Percentiles rank a stretch among this genome's conserved stretches.
Conservation (phyloP, 257 asterid species). For the Solanum chiquidenum region DNA sequence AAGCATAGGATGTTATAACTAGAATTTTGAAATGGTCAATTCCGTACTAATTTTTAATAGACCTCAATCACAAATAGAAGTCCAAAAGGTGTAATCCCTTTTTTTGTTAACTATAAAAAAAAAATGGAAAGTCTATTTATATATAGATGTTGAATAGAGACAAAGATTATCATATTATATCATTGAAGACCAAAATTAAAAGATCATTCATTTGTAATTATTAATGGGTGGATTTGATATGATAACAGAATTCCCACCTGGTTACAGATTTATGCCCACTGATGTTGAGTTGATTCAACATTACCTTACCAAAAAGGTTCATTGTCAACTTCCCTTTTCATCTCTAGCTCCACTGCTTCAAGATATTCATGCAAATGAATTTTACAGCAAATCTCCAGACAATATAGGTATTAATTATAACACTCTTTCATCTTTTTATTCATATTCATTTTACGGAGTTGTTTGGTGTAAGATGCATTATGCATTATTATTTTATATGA, state of each 20-base stretch:
- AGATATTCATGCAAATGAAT: slow-evolving; percentile 3
- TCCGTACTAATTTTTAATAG: not conserved
- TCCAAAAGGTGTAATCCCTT: not conserved
- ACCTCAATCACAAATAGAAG: not conserved
- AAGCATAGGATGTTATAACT: not conserved
- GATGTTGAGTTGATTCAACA: slow-evolving; percentile 12
- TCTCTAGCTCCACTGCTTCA: not conserved
- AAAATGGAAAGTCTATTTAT: too few species aligned
- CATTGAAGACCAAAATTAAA: too few species aligned
- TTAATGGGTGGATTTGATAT: not conserved
- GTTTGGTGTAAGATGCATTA: too few species aligned
- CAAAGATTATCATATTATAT: too few species aligned
- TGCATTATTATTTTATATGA: too few species aligned
- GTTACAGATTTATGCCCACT: slow-evolving; percentile 21
- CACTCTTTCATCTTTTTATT: not conserved
- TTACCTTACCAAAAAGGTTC: slow-evolving; percentile 11
- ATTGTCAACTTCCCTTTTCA: not conserved
- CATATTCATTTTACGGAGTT: not conserved
- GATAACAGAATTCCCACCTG: slow-evolving; percentile 1
- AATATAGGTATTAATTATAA: slow-evolving; percentile 1
- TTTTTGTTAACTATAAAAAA: not conserved
- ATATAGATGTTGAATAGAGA: not conserved
- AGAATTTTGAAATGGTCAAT: not conserved
- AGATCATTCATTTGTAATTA: not conserved
- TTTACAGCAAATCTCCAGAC: slow-evolving; percentile 5